These are phyloP conservation scores for Tricholoma hemisulphureum DNA, from an alignment of 768 basidiomycete species.

Conservation along the genomic window DNA sequence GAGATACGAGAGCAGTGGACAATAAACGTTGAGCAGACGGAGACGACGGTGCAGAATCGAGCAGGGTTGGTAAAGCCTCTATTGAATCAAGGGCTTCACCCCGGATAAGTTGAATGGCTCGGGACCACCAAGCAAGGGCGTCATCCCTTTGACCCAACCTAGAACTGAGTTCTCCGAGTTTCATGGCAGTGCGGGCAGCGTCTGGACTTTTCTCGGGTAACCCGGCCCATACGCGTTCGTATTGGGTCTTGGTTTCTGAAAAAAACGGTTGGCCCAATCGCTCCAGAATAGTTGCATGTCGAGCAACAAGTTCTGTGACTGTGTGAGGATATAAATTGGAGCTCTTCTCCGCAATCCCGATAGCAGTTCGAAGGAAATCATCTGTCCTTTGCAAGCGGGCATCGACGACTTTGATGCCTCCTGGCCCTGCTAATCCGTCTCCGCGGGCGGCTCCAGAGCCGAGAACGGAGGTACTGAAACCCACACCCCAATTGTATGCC, in stretches of 20 bases:
- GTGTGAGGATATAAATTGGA: constrained; percentile 49
- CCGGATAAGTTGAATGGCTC: constrained; percentile 48
- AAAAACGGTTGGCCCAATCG: constrained; percentile 54
- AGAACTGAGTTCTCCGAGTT: constrained; percentile 64
- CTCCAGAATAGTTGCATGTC: constrained; percentile 58
- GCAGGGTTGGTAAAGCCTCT: constrained; percentile 26
- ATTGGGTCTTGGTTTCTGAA: constrained; percentile 53
- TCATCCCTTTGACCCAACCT: constrained; percentile 51
- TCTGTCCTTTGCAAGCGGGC: constrained; percentile 53
- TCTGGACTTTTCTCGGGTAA: constrained; percentile 38
- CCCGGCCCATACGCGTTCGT: constrained; percentile 56
- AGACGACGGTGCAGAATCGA: constrained; percentile 46
- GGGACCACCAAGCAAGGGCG: constrained; percentile 69
- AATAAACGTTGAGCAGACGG: constrained; percentile 65
- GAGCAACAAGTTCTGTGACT: constrained; percentile 53
- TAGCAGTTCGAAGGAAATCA: constrained; percentile 49
- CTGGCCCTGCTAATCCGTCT: constrained; percentile 29
- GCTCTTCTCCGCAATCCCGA: constrained; percentile 44
- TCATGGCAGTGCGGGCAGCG: constrained; percentile 57
- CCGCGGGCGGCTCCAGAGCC: constrained; percentile 36
- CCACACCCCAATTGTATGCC: constrained; percentile 62
- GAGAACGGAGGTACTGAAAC: constrained; percentile 37
- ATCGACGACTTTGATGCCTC: constrained; percentile 47
- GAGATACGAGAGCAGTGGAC: constrained; percentile 60
- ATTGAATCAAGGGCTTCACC: constrained; percentile 25